Evolutionary conservation across 805 yeast species (phyloP).

Genomic region (Metahyphopichia silvanorum): DNA sequence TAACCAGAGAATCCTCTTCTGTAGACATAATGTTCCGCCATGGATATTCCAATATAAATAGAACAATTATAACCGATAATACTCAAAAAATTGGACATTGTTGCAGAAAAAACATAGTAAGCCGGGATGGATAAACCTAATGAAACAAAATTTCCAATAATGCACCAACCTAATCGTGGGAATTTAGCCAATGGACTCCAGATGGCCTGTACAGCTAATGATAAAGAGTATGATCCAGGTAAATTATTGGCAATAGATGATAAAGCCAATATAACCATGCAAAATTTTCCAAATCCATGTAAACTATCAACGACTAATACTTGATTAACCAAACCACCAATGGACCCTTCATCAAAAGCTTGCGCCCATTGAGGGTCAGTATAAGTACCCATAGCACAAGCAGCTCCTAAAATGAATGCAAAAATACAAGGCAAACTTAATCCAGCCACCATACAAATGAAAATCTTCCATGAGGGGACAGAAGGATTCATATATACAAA

Average conservation of each 20-base stretch:
- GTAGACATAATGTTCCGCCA: conserved; percentile 27
- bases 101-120: conserved; percentile 25
- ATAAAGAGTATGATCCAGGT: conserved; percentile 31
- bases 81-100: conserved; percentile 30
- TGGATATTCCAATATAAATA: conserved; percentile 27
- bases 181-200: conserved; percentile 27
- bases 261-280: conserved; percentile 27
- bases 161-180: conserved; percentile 34
- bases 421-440: conserved; percentile 24
- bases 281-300: conserved; percentile 30
- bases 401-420: conserved; percentile 29
- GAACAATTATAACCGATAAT: conserved; percentile 31
- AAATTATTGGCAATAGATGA: conserved; percentile 30
- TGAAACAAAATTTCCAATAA: conserved; percentile 27
- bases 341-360: conserved; percentile 23
- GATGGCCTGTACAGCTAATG: conserved; percentile 26
- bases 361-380: conserved; percentile 23
- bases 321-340: conserved; percentile 31
- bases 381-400: conserved; percentile 25
- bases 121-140: conserved; percentile 33
- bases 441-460: conserved; percentile 23
- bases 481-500: conserved; percentile 28
- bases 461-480: conserved; percentile 24
- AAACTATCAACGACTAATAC: conserved; percentile 24
- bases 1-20: conserved; percentile 23